Evolutionary conservation across 139 green algal species (phyloP), one percentile per base, ranked within the genome.

Genomic region (Chlamydomonas sphaeroides): DNA sequence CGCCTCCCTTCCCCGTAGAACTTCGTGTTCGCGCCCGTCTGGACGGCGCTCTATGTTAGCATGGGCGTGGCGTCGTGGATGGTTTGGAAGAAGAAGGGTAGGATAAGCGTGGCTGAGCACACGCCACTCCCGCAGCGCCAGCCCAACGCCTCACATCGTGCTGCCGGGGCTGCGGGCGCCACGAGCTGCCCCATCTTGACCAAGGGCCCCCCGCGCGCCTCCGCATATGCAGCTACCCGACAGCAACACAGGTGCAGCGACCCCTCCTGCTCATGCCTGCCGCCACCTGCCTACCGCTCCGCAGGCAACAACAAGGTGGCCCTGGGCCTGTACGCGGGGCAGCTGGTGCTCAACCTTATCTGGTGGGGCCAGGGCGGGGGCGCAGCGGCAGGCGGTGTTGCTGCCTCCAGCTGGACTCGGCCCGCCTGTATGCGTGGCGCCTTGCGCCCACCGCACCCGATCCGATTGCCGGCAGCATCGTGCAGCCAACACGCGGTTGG

Each of bases 51-150:
- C 56, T 93, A 93, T 80, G 70, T 57, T 10, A 73, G 75, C 36
- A 92, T 92, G 90, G 90, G 90, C n/a, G 85, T 89, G 28, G 90
- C 88, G 26, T 86, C 78, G 25, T 90, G 83, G 86, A 20, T 87
- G 41, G 87, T 89, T 33, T 89, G 36, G 69, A 41, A 49, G 26
- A 73, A 74, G 56, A 82, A 82, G 35, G 75, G 75, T 82, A 41
- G n/a, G 26, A n/a, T n/a, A 49, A n/a, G 35, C 35, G 65, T 6
- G 14, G 45, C 35, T 6, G 33, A 41, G 63, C 32, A 42, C 41
- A n/a, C n/a, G n/a, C n/a, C n/a, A 26, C 25, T 28, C 25, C 61
- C 5, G 10, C 4, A 38, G 20, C 65, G 36, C 33, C 35, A 39
- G 26, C 10, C 6, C 66, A 25, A 8, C 66, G 3, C 66, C 65